These are phyloP conservation scores for Leccinum ochraceum DNA, from an alignment of 768 basidiomycete genomes.

Conservation along the genomic window DNA sequence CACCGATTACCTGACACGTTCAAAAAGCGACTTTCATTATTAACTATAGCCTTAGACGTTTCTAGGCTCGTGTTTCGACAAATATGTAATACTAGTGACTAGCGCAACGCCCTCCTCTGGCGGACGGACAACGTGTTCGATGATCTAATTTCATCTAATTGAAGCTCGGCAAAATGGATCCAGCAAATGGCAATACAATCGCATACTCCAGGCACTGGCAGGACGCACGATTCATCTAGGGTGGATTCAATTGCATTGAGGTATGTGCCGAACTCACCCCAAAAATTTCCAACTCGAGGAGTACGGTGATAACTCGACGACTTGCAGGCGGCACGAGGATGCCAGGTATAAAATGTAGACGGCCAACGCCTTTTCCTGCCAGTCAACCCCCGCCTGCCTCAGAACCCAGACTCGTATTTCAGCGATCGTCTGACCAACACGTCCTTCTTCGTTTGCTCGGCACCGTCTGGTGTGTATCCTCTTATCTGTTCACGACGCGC, in stretches of 20 bases:
- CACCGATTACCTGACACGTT: not conserved
- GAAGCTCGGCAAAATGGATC: not conserved
- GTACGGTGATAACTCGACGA: not conserved
- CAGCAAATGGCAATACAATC: conserved; percentile 3
- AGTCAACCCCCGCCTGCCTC: not conserved
- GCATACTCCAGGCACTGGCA: not conserved
- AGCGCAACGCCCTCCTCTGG: not conserved
- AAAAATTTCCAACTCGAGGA: conserved; percentile 1
- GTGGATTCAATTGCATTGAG: not conserved
- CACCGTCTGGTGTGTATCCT: conserved; percentile 9
- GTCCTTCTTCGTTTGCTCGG: not conserved
- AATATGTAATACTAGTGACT: conserved; percentile 1
- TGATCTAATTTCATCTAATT: conserved; percentile 1
- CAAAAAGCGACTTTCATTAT: not conserved
- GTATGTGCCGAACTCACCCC: not conserved
- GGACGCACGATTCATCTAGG: conserved; percentile 4
- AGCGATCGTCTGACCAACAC: not conserved
- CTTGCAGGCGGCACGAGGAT: conserved; percentile 1
- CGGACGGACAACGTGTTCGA: conserved; percentile 13
- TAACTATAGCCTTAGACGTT: not conserved
- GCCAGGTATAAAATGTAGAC: conserved; percentile 19
- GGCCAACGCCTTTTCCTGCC: not conserved
- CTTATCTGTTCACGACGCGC: not conserved
- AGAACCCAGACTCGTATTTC: not conserved
- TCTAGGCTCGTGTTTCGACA: not conserved